phyloP scores from a whole-genome alignment of 805 yeast genomes.

The Lipomyces starkeyi region DNA sequence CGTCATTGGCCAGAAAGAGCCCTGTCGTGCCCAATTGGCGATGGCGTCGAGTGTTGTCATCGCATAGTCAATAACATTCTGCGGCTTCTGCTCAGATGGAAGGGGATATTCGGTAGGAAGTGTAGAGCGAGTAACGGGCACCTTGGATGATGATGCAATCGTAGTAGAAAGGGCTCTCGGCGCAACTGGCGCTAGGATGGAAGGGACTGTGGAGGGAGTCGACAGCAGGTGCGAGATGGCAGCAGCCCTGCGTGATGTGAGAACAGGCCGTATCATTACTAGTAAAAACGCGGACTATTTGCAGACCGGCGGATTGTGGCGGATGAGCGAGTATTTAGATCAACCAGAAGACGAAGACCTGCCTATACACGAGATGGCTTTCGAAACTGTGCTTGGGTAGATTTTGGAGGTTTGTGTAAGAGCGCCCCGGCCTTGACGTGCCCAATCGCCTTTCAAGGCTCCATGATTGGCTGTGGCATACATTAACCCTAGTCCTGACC shows the following conservation, averaged over 20 bases:
- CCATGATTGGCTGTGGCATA: neutral
- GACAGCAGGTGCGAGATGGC: neutral
- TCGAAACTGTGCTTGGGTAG: neutral
- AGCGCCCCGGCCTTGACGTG: neutral
- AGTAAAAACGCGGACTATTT: neutral
- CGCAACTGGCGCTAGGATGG: conserved; percentile 9
- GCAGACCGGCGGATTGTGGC: neutral
- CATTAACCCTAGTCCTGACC: no score
- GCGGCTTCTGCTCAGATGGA: conserved; percentile 65
- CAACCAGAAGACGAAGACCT: neutral
- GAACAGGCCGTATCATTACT: conserved; percentile 7
- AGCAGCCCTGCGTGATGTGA: neutral
- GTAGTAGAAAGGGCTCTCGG: conserved; percentile 6
- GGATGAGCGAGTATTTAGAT: neutral
- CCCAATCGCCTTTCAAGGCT: neutral
- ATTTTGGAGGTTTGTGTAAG: neutral
- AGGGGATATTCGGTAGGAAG: conserved; percentile 74
- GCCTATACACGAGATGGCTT: no score
- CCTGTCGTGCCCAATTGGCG: conserved; percentile 90
- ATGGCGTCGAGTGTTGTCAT: conserved; percentile 80
- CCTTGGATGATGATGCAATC: conserved; percentile 4
- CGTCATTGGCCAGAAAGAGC: conserved; percentile 92
- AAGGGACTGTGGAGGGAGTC: conserved; percentile 4
- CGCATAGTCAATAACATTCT: conserved; percentile 75
- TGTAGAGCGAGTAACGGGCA: conserved; percentile 32